phyloP scores from a whole-genome alignment of 495 filamentous ascomycete genomes.

The Aspergillus carlsbadensis region DNA sequence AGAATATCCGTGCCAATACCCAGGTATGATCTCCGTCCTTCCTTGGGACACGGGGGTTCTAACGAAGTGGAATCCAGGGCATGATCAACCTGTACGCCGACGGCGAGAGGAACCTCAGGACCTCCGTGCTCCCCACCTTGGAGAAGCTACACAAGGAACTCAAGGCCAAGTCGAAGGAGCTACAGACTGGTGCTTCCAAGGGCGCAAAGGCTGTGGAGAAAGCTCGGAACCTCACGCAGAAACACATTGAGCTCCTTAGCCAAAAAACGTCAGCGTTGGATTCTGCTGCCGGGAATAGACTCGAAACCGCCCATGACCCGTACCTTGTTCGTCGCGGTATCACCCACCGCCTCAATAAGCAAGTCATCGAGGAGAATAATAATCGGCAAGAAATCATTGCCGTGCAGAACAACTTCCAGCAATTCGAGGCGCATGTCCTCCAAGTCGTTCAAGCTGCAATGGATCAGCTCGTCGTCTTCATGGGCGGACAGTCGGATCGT shows the following conservation, averaged over 20 bases:
- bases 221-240: constrained; percentile 81
- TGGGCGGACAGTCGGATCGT: constrained; percentile 77
- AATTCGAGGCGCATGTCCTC: constrained; percentile 85
- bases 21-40: constrained; percentile 51
- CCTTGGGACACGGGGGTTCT: not conserved
- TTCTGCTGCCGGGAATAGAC: constrained; percentile 60
- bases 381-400: constrained; percentile 84
- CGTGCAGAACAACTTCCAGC: constrained; percentile 83
- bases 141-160: constrained; percentile 92
- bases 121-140: constrained; percentile 78
- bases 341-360: constrained; percentile 79
- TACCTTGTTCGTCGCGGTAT: constrained; percentile 84
- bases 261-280: constrained; percentile 77
- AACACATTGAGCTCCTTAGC: constrained; percentile 90
- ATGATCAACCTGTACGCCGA: constrained; percentile 84
- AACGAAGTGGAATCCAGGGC: constrained; percentile 42
- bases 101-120: constrained; percentile 83
- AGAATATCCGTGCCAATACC: constrained; percentile 89
- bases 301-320: constrained; percentile 72
- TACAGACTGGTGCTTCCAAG: constrained; percentile 80
- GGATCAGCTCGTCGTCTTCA: constrained; percentile 72
- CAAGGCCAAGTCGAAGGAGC: constrained; percentile 90
- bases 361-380: constrained; percentile 93
- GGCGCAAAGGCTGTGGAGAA: constrained; percentile 87
- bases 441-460: constrained; percentile 78